phyloP scores from a whole-genome alignment of 2,329 filamentous ascomycete genomes.

The Catunica adiposa region DNA sequence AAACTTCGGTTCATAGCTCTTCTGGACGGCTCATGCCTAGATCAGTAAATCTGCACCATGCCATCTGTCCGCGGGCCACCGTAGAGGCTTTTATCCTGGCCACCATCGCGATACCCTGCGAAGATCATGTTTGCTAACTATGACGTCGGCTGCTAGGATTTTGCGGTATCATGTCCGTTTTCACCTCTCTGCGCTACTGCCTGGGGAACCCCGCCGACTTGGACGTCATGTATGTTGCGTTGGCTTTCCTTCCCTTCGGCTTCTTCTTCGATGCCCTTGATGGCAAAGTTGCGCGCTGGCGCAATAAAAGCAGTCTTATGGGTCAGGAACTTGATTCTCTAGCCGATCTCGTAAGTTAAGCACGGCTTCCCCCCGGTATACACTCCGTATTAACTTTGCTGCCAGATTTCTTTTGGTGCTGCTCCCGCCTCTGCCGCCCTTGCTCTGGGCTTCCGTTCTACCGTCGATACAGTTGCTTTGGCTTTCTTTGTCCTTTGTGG shows the following conservation, averaged over 20 bases:
- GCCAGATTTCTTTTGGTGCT: slow-evolving; percentile 84
- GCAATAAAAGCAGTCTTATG: slow-evolving; percentile 94
- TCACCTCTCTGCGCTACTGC: slow-evolving; percentile 88
- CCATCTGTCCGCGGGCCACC: background rate
- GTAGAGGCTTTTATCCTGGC: too few species aligned
- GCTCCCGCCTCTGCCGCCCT: slow-evolving; percentile 79
- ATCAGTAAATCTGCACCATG: background rate
- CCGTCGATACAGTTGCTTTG: slow-evolving; percentile 62
- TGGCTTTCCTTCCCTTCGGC: slow-evolving; percentile 78
- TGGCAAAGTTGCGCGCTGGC: slow-evolving; percentile 89
- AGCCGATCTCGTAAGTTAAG: slow-evolving; percentile 62
- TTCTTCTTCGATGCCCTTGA: slow-evolving; percentile 98
- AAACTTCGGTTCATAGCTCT: too few species aligned
- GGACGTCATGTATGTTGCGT: slow-evolving; percentile 61
- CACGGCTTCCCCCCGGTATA: background rate
- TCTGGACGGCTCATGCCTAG: background rate
- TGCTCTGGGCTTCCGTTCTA: slow-evolving; percentile 70
- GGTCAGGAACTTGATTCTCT: slow-evolving; percentile 93
- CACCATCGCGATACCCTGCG: background rate
- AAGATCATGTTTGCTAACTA: background rate
- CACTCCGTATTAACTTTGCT: background rate
- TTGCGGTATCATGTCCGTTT: slow-evolving; percentile 87
- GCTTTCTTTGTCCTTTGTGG: slow-evolving; percentile 89
- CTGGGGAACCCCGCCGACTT: slow-evolving; percentile 50
- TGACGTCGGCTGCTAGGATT: slow-evolving; percentile 34